Evolutionary conservation across 2,329 filamentous ascomycete genomes (phyloP), one percentile per base, ranked within the genome.

Genomic region (Rhexocercosporidium sp.): DNA sequence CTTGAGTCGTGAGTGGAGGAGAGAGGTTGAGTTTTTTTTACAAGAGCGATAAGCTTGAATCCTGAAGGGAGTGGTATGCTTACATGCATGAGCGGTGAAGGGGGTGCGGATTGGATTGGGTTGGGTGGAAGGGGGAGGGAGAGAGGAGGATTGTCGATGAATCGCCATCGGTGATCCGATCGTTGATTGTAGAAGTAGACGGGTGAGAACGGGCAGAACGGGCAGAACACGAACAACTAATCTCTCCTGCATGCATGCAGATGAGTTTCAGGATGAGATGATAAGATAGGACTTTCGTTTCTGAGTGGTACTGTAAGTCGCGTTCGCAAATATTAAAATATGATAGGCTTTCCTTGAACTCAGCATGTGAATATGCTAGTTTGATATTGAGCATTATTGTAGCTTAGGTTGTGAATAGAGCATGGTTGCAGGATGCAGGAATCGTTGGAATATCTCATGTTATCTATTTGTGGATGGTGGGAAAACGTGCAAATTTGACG

Each of bases 191-290:
- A 22, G 22, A 54, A 18, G 4, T 3, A 22, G 12, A 20, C 20
- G 34, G 31, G 34, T 37, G 22, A 18, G 61, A 27, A 51, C 29
- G 29, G 44, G 59, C 22, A 18, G 61, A 27, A 51, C 29, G 29
- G 44, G 59, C 22, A 34, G 11, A 44, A 14, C 11, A 44, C 47
- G 49, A 31, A 67, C 66, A 67, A 22, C 62, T 67, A 62, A 65
- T 51, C 18, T 51, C n/a, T n/a, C n/a, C n/a, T 67, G 66, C 66
- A 67, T 59, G 47, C 53, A 39, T 57, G 54, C 34, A 57, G 34
- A 25, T 41, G 20, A n/a, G 9, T 57, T 41, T 9, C 22, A n/a
- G 14, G n/a, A 64, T 34, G 47, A n/a, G n/a, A 64, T 34, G 47
- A 46, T 46, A 54, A 62, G 64, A 62, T 62, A 66, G 51, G 29